These are phyloP conservation scores for Rhodosporidiobolus sp. DNA, from an alignment of 768 basidiomycete genomes.

Conservation along the genomic window DNA sequence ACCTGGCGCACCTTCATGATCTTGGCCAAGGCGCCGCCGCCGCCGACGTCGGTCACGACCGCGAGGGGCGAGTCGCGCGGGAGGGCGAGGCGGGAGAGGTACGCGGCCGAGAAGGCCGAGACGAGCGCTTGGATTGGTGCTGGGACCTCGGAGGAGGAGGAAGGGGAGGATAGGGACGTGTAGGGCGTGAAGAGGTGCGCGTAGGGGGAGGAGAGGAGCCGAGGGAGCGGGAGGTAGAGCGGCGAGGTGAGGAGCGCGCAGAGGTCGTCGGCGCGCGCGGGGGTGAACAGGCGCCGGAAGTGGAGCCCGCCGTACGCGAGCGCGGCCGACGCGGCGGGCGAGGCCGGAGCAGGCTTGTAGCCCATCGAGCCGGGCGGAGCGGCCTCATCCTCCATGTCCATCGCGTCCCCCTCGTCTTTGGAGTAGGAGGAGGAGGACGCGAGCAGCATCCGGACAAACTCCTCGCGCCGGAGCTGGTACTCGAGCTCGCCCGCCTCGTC, in stretches of 20 bases:
- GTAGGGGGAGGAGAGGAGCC: constrained; percentile 68
- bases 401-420: background rate
- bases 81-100: constrained; percentile 80
- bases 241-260: constrained; percentile 67
- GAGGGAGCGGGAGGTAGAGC: constrained; percentile 66
- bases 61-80: constrained; percentile 81
- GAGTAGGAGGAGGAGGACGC: background rate
- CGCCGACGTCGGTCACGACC: constrained; percentile 89
- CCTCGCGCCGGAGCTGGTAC: constrained; percentile 84
- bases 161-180: background rate
- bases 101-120: constrained; percentile 81
- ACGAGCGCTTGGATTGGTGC: constrained; percentile 53
- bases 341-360: background rate
- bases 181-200: constrained; percentile 56
- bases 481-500: constrained; percentile 62
- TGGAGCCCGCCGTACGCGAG: constrained; percentile 70
- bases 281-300: constrained; percentile 61
- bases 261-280: constrained; percentile 63
- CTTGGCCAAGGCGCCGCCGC: constrained; percentile 80
- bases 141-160: background rate
- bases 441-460: constrained; percentile 73
- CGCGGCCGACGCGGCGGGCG: constrained; percentile 48
- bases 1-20: constrained; percentile 93
- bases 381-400: constrained; percentile 2
- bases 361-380: background rate